Base-by-base conservation (phyloP, 2,329 filamentous ascomycete species). In the Cylindrodendrum hubeiense region DNA sequence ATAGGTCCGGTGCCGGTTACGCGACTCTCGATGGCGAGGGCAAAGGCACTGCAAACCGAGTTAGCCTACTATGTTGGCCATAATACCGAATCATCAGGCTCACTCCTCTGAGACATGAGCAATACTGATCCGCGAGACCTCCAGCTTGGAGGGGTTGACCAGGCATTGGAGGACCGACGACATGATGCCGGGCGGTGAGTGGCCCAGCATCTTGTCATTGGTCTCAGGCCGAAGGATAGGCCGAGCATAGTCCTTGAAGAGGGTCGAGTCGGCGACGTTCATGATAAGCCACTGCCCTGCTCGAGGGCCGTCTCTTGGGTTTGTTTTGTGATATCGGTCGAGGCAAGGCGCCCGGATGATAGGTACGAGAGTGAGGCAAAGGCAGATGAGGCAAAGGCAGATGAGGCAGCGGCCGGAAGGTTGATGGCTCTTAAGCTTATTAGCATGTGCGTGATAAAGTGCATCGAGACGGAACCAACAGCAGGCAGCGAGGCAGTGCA, bases 1-100 rank as follows among this genome's bases (percentile, higher is more conserved):
- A 79, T 71, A 4, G 73, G 71, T 3, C 76, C 77, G 5, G 75
- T 78, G 4, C 72, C 73, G 10, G 74, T 74, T 19, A 77, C 69
- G n/a, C 71, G 72, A 41, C 73, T 72, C 51, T 78, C 71, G 37
- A 80, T 70, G 37, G 66, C 61, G 50, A 79, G 67, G 30, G 53
- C 66, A 52, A 77, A 79, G 22, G 77, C 74, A 22, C 77, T 80
- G 51, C 12, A 37, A 8, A 4, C 24, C n/a, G 30, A 34, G 37
- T 59, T 21, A 63, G 62, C 46, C 9, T 44, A 49, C 4, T 9
- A 8, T 17, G 22, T n/a, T 13, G 43, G 22, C 5, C 6, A 17
- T 13, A 2, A 22, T 5, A 4, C 12, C 15, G 28, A 2, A 30
- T 56, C 15, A n/a, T 10, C 13, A 5, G 10, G 6, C 77, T 57